phyloP scores from a whole-genome alignment of 805 yeast genomes.

The Nakazawaea ambrosiae region DNA sequence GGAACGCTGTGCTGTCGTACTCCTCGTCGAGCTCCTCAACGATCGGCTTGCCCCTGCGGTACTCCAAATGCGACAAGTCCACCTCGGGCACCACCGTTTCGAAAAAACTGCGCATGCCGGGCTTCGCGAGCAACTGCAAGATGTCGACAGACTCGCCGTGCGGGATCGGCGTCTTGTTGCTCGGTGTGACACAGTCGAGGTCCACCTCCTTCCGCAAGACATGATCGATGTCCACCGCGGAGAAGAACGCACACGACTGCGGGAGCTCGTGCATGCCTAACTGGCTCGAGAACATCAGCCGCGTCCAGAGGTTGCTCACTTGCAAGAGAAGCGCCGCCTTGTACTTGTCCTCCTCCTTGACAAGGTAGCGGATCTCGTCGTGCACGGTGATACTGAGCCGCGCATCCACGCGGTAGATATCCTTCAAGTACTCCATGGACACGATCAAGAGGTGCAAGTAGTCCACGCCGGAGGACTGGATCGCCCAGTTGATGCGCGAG shows the following conservation, averaged over 20 bases:
- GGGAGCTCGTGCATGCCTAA: slow-evolving; percentile 87
- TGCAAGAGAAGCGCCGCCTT: slow-evolving; percentile 79
- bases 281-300: slow-evolving; percentile 92
- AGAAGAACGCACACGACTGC: slow-evolving; percentile 91
- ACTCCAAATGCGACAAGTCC: slow-evolving; percentile 13
- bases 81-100: slow-evolving; percentile 9
- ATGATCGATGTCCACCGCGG: slow-evolving; percentile 86
- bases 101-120: slow-evolving; percentile 24
- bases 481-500: slow-evolving; percentile 94
- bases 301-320: slow-evolving; percentile 88
- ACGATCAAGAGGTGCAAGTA: slow-evolving; percentile 79
- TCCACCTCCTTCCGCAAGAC: slow-evolving; percentile 91
- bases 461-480: slow-evolving; percentile 97
- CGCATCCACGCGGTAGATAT: slow-evolving; percentile 61
- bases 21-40: slow-evolving; percentile 20
- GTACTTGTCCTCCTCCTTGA: slow-evolving; percentile 65
- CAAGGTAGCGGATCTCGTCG: slow-evolving; percentile 85
- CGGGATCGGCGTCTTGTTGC: slow-evolving; percentile 62
- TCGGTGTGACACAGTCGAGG: slow-evolving; percentile 86
- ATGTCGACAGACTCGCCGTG: slow-evolving; percentile 79
- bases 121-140: slow-evolving; percentile 34
- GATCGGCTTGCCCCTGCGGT: slow-evolving; percentile 15
- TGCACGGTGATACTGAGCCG: slow-evolving; percentile 85
- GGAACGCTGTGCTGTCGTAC: slow-evolving; percentile 16
- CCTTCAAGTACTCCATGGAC: slow-evolving; percentile 78